Percentiles rank a stretch among this genome's conserved stretches.
Conservation (phyloP, 176 grass and related monocot genomes). For the Carex myosuroides region DNA sequence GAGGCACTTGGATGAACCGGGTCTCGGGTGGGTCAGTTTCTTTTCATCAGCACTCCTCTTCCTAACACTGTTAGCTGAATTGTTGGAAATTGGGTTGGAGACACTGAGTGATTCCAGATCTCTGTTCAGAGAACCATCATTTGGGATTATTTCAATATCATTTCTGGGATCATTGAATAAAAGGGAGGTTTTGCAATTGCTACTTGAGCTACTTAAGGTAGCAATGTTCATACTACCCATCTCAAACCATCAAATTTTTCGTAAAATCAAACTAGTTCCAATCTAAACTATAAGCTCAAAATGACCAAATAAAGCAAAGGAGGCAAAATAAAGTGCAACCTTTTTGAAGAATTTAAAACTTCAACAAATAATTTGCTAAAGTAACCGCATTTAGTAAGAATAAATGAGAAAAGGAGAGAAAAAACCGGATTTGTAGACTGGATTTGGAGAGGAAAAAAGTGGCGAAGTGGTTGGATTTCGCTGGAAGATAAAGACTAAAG, state of each 20-base stretch:
- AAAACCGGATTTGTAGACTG: not conserved
- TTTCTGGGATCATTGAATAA: constrained; percentile 17
- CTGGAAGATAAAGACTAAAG: not conserved
- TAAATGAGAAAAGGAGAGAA: not conserved
- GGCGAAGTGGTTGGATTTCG: constrained; percentile 12
- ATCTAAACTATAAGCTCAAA: not conserved
- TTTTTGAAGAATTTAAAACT: constrained; percentile 2
- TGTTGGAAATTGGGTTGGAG: constrained; percentile 11
- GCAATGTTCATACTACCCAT: constrained; percentile 17
- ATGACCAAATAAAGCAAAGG: not conserved
- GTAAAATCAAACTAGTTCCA: not conserved
- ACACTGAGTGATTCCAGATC: constrained; percentile 31
- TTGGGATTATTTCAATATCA: constrained; percentile 10
- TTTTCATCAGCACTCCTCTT: constrained; percentile 14
- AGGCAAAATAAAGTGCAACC: not conserved
- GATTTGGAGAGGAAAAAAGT: constrained; percentile 28
- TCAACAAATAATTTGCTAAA: not conserved
- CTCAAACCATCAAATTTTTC: not conserved
- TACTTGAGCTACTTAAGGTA: constrained; percentile 41
- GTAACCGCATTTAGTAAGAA: constrained; percentile 3
- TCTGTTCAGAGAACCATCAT: constrained; percentile 9
- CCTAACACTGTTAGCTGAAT: not conserved
- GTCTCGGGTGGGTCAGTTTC: not conserved
- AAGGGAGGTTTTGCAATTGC: constrained; percentile 46
- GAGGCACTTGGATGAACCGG: constrained; percentile 30